Percentiles rank a stretch among this genome's conserved stretches.
These are phyloP conservation scores for Pseudocohnilembus persalinus DNA, from an alignment of 169 alveolate species.

Conservation along the genomic window DNA sequence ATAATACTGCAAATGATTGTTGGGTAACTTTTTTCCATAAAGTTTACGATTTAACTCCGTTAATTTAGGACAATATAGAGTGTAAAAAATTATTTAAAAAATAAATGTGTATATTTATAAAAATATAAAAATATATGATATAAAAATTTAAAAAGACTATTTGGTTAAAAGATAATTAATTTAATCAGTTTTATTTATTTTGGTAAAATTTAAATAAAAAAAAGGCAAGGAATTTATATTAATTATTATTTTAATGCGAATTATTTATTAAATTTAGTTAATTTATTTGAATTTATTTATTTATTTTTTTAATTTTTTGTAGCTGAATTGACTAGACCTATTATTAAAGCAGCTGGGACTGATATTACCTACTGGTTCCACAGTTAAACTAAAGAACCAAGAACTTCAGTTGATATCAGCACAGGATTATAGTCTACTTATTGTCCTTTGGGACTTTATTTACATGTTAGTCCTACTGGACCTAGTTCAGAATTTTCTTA, in stretches of 20 bases:
- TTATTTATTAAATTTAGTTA: too few relatives aligned
- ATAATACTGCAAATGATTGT: slow-evolving; percentile 84
- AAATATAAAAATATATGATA: neutral
- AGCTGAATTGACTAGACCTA: slow-evolving; percentile 76
- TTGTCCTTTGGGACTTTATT: slow-evolving; percentile 83
- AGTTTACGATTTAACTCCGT: slow-evolving; percentile 82
- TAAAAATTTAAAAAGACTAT: too few relatives aligned
- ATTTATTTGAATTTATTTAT: neutral
- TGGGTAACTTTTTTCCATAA: slow-evolving; percentile 87
- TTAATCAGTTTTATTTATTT: too few relatives aligned
- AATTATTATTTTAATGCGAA: too few relatives aligned
- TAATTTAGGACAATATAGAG: slow-evolving; percentile 64
- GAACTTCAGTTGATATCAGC: slow-evolving; percentile 78
- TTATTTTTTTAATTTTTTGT: neutral
- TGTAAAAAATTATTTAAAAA: slow-evolving; percentile 32
- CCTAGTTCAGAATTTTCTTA: slow-evolving; percentile 69
- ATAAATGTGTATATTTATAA: neutral
- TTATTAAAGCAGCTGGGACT: slow-evolving; percentile 90
- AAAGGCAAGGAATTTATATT: too few relatives aligned
- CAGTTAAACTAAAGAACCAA: slow-evolving; percentile 85
- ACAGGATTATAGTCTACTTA: slow-evolving; percentile 73
- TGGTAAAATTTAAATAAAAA: too few relatives aligned
- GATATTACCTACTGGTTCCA: slow-evolving; percentile 93
- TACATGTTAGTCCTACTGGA: slow-evolving; percentile 82
- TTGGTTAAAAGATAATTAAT: too few relatives aligned